Evolutionary conservation across 306 rosid genomes (phyloP).

Genomic region (Astragalus membranaceus): DNA sequence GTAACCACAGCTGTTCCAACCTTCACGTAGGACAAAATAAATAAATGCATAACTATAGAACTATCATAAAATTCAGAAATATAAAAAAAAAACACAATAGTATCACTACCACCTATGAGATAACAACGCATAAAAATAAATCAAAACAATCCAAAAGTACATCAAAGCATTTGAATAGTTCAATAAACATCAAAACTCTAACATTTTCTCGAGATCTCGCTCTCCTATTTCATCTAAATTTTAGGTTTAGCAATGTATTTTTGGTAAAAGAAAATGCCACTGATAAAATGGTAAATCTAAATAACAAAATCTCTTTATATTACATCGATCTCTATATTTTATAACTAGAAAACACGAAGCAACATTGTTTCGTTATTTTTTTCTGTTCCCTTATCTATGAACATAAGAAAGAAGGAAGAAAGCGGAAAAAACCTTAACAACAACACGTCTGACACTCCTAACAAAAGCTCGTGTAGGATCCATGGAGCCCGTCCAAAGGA

Average conservation of each 20-base stretch:
- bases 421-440: constrained; percentile 35
- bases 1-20: constrained; percentile 99
- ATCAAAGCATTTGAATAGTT: background rate
- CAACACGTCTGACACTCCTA: constrained; percentile 36
- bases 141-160: background rate
- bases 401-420: background rate
- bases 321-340: background rate
- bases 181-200: background rate
- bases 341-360: background rate
- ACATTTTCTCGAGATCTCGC: background rate
- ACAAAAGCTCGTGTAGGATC: constrained; percentile 45
- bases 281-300: background rate
- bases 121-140: background rate
- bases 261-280: no score
- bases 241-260: background rate
- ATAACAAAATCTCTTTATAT: background rate
- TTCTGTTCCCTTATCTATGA: no score
- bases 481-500: constrained; percentile 3
- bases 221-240: background rate
- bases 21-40: constrained; percentile 27
- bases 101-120: background rate
- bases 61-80: background rate
- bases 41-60: background rate
- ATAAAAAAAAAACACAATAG: background rate
- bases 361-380: background rate